Evolutionary conservation across 495 filamentous ascomycete species (phyloP), one percentile per base, ranked within the genome.

Genomic region (Hapsidospora chrysogenum): DNA sequence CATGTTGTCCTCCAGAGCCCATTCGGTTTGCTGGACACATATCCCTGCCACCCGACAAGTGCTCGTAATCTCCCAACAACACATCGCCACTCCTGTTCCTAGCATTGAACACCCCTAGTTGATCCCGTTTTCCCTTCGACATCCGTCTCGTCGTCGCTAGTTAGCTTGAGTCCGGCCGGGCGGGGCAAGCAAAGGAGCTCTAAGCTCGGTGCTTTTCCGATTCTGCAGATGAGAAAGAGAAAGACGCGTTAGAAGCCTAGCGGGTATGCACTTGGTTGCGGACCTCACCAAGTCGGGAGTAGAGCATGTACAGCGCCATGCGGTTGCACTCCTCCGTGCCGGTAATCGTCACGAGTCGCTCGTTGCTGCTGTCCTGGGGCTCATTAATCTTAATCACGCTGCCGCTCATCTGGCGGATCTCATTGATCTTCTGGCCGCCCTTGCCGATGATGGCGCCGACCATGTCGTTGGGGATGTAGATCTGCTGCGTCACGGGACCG

Each of bases 321-420:
- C 93, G 80, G 59, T 97, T 97, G 63, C 85, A 93, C 52, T 95
- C 89, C 42, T 87, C 83, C 6, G 89, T 96, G 34, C 89, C 89
- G 3, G 92, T 95, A 46, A 97, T 94, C 6, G 89, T 97, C 18
- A 97, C 89, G 35, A 97, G 64, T 37, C 89, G 72, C 61, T 97
- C 89, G 49, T 96, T 97, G 66, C 85, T 95, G 59, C 92, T 96
- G 53, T 96, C 92, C 48, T 94, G 87, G 0, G 89, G 89, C 51
- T 97, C 89, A 54, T 97, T 97, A 65, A 97, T 97, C 71, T 97
- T 97, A 53, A 97, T 97, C 9, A 96, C 87, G 57, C 89, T 96
- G 41, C 92, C 92, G 47, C 81, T 92, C 45, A 97, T 70, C 46
- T 92, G 84, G 37, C 89, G 76, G 41, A 97, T 97, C 61, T 97